Percentiles rank a stretch among this genome's conserved stretches.
phyloP scores from a whole-genome alignment of 1,284 basidiomycete genomes.

The Coriolopsis trogii region DNA sequence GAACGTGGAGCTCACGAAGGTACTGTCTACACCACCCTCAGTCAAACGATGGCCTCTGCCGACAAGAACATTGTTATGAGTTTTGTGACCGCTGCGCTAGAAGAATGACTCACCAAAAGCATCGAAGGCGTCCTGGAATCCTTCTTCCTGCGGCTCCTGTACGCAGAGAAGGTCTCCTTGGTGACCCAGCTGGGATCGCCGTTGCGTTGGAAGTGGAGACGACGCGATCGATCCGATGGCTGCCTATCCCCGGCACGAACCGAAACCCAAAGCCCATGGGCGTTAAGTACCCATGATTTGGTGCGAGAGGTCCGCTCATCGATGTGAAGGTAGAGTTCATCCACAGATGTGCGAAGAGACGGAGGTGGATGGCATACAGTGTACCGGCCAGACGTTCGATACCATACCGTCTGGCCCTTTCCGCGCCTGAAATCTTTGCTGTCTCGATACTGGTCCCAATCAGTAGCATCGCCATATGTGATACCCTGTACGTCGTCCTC shows the following conservation, averaged over 20 bases:
- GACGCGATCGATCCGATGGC: neutral
- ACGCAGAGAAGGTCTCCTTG: conserved; percentile 2
- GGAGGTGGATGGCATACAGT: neutral
- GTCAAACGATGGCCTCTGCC: too few relatives aligned
- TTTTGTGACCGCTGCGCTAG: too few relatives aligned
- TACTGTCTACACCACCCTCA: too few relatives aligned
- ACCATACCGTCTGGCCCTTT: conserved; percentile 2
- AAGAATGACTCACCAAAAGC: neutral
- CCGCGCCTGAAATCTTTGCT: neutral
- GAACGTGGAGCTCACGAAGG: too few relatives aligned
- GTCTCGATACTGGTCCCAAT: neutral
- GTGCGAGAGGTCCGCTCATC: neutral
- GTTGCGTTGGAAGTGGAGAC: neutral
- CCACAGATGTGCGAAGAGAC: neutral
- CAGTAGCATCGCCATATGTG: neutral
- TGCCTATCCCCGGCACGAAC: neutral
- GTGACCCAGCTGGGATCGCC: conserved; percentile 8
- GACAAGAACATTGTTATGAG: too few relatives aligned
- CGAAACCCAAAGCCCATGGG: neutral
- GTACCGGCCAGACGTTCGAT: conserved; percentile 2
- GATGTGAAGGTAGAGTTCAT: neutral
- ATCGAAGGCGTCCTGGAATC: neutral
- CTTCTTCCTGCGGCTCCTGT: neutral
- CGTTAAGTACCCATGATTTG: conserved; percentile 1
- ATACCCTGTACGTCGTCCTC: neutral